These are phyloP conservation scores for Ustulina deusta DNA, from an alignment of 2,329 filamentous ascomycete genomes.

Conservation along the genomic window DNA sequence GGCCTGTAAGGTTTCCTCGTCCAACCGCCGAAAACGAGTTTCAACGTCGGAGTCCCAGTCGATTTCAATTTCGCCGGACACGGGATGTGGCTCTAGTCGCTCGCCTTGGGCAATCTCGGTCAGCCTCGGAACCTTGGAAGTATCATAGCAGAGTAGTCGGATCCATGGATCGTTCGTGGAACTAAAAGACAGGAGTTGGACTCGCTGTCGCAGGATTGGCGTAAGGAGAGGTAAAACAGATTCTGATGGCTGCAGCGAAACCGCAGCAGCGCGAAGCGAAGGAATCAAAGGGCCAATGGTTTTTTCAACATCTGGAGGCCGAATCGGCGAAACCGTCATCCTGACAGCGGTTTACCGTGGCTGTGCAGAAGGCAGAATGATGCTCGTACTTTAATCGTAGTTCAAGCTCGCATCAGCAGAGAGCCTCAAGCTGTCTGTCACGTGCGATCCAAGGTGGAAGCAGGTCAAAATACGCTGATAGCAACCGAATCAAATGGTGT, in stretches of 20 bases:
- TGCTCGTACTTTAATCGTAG: not conserved
- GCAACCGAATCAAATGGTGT: not conserved
- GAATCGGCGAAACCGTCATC: constrained; percentile 51
- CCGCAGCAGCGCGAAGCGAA: constrained; percentile 68
- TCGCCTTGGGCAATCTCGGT: constrained; percentile 71
- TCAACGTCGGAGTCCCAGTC: constrained; percentile 74
- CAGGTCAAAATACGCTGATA: constrained; percentile 8
- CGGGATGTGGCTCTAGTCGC: constrained; percentile 80
- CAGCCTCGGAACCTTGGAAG: constrained; percentile 66
- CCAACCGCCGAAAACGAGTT: constrained; percentile 74
- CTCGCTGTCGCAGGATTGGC: constrained; percentile 74
- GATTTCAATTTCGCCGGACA: constrained; percentile 82
- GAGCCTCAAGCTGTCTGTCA: constrained; percentile 38
- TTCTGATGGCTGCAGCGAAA: constrained; percentile 68
- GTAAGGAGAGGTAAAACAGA: constrained; percentile 71
- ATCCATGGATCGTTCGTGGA: constrained; percentile 77
- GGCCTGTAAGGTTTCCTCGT: constrained; percentile 80
- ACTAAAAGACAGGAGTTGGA: constrained; percentile 71
- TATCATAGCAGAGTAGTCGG: constrained; percentile 76
- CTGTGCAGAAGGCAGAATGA: not conserved
- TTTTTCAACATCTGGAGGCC: constrained; percentile 60
- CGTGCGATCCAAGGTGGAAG: constrained; percentile 33
- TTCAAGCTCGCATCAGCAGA: constrained; percentile 22
- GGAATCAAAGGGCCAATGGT: constrained; percentile 69
- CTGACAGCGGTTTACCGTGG: constrained; percentile 32